These are phyloP conservation scores for Saturnispora silvae DNA, from an alignment of 805 yeast genomes.

Conservation along the genomic window DNA sequence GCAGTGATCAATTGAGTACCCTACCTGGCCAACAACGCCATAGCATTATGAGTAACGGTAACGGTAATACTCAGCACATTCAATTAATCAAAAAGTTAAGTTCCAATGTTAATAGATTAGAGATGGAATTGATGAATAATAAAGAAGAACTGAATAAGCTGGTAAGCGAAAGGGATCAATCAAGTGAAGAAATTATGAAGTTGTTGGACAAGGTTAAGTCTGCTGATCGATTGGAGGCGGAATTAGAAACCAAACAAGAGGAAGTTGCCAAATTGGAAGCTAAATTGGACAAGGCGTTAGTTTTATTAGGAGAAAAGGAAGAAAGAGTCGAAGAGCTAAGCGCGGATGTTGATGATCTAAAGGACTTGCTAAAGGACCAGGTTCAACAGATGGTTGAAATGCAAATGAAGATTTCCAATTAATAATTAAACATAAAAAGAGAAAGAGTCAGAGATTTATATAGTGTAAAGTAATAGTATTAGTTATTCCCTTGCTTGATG, in stretches of 20 bases:
- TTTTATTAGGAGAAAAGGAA: slow-evolving; percentile 74
- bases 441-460: not conserved
- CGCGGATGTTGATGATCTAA: slow-evolving; percentile 84
- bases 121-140: slow-evolving; percentile 59
- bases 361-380: slow-evolving; percentile 72
- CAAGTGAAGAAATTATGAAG: slow-evolving; percentile 56
- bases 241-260: slow-evolving; percentile 16
- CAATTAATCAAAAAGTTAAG: slow-evolving; percentile 71
- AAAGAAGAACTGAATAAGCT: slow-evolving; percentile 52
- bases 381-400: slow-evolving; percentile 76
- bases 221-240: slow-evolving; percentile 24
- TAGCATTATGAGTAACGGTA: slow-evolving; percentile 9
- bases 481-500: slow-evolving; percentile 52
- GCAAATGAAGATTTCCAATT: slow-evolving; percentile 32
- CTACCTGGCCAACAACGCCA: slow-evolving; percentile 4
- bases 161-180: slow-evolving; percentile 46
- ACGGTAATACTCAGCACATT: slow-evolving; percentile 25
- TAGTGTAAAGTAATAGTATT: no score
- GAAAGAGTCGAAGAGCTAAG: slow-evolving; percentile 76
- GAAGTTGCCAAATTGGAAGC: slow-evolving; percentile 14
- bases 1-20: slow-evolving; percentile 10
- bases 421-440: not conserved
- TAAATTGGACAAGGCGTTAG: slow-evolving; percentile 41
- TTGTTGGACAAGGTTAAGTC: slow-evolving; percentile 47
- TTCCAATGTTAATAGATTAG: slow-evolving; percentile 65